These are phyloP conservation scores for Novakomyces olei DNA, from an alignment of 805 yeast genomes.

Conservation along the genomic window DNA sequence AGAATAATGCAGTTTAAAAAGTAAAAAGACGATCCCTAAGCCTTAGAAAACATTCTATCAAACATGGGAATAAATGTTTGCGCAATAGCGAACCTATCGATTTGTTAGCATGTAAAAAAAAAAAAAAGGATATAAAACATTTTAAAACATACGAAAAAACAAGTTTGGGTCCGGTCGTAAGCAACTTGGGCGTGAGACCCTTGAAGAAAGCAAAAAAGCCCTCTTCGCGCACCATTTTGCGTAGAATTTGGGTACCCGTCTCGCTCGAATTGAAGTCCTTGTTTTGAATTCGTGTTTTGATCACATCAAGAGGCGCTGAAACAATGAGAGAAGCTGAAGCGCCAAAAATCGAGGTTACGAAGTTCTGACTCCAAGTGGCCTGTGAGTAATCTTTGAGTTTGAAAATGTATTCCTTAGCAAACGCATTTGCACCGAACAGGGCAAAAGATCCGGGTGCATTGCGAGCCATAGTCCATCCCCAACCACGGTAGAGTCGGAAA, in stretches of 20 bases:
- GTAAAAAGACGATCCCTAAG: no score
- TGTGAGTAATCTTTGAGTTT: slow-evolving; percentile 66
- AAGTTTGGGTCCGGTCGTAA: slow-evolving; percentile 94
- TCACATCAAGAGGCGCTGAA: slow-evolving; percentile 92
- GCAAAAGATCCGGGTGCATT: slow-evolving; percentile 98
- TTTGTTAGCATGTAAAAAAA: background rate
- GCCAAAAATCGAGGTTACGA: slow-evolving; percentile 83
- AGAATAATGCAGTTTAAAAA: no score
- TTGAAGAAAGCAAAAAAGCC: slow-evolving; percentile 63
- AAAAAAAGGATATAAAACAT: background rate
- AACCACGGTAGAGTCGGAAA: slow-evolving; percentile 79
- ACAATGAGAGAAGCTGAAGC: slow-evolving; percentile 93
- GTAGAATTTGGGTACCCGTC: slow-evolving; percentile 75
- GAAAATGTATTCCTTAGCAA: slow-evolving; percentile 88
- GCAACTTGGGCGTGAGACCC: slow-evolving; percentile 86
- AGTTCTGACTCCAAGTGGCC: slow-evolving; percentile 92
- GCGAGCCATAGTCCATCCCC: slow-evolving; percentile 99
- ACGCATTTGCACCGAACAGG: slow-evolving; percentile 93
- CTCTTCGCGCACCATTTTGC: slow-evolving; percentile 81
- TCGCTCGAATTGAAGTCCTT: slow-evolving; percentile 88
- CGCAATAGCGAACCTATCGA: slow-evolving; percentile 2
- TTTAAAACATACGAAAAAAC: slow-evolving; percentile 30
- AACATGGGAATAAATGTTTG: slow-evolving; percentile 66
- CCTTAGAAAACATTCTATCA: slow-evolving; percentile 33
- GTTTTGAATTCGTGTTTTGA: slow-evolving; percentile 96